Evolutionary conservation across 345 rosid genomes (phyloP), one percentile per base, ranked within the genome.

Genomic region (Toxicodendron radicans): DNA sequence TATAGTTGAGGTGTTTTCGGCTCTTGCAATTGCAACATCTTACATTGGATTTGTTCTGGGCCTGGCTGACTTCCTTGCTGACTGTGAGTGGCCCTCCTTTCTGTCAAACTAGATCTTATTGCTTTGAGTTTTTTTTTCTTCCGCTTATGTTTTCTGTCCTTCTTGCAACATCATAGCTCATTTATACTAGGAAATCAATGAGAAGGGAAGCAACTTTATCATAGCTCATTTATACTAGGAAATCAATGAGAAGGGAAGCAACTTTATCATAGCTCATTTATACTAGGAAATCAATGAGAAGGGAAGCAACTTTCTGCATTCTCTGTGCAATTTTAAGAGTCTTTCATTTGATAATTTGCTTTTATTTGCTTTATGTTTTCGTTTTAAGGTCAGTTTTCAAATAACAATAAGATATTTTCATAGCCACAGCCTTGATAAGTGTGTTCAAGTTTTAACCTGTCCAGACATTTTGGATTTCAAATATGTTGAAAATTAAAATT

Each of bases 11-110:
- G 85, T 78, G 10, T 94, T 94, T 84, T 94, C 97, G 24, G 88
- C 89, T 60, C 88, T 94, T 53, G 98, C 97, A 66, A 94, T 92
- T 8, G 91, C 95, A 75, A 94, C 98, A 30, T 92, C 98, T 54
- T 94, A 88, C 63, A 89, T 94, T 3, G 97, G 97, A 70, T 94
- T 94, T 61, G 89, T 92, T 76, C 78, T 92, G 70, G 97, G 97
- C 85, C 97, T 94, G 68, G 68, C 90, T 6, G 98, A 94, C 79
- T 94, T 94, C 87, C 81, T 91, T 70, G 89, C 97, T 21, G 97
- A 94, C 79, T 85, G 98, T 94, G 73, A 90, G 96, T 87, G 35
- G 11, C 32, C 71, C 76, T 69, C 56, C 4, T 38, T 27, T 33
- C 30, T 35, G 12, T 68, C 24, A 58, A 32, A 33, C 16, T 66